Evolutionary conservation across 2,329 filamentous ascomycete genomes (phyloP).

Genomic region (Amylocarpus encephaloides): DNA sequence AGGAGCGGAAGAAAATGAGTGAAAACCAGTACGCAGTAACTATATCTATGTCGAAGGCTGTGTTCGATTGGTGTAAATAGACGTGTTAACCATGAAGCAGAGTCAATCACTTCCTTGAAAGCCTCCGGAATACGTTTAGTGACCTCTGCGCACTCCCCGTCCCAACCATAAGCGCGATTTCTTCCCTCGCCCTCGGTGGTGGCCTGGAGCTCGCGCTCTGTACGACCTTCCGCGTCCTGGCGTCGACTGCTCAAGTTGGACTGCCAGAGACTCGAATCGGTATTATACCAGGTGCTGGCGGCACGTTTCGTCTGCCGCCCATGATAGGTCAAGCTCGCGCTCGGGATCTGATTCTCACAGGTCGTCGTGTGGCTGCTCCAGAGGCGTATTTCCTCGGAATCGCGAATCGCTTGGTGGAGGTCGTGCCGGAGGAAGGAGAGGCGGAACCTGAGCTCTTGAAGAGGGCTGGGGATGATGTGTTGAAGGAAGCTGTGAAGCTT

Average conservation of each 20-base stretch:
- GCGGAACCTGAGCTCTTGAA: constrained; percentile 41
- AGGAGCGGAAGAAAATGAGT: constrained; percentile 74
- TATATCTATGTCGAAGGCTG: background rate
- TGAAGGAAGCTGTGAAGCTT: constrained; percentile 70
- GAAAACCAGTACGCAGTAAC: constrained; percentile 57
- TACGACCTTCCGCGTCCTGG: constrained; percentile 83
- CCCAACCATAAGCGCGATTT: constrained; percentile 84
- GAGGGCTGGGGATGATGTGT: constrained; percentile 58
- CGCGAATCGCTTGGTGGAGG: constrained; percentile 82
- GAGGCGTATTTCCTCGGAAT: constrained; percentile 91
- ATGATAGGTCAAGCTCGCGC: constrained; percentile 76
- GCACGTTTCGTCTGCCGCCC: constrained; percentile 78
- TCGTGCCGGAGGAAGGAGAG: constrained; percentile 49
- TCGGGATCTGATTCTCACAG: constrained; percentile 85
- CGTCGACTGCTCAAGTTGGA: constrained; percentile 69
- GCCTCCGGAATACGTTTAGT: constrained; percentile 70
- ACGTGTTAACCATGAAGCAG: constrained; percentile 39
- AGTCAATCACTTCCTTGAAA: constrained; percentile 69
- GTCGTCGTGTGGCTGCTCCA: constrained; percentile 71
- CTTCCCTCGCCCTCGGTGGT: constrained; percentile 81
- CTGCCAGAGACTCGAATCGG: constrained; percentile 88
- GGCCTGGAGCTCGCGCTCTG: constrained; percentile 88
- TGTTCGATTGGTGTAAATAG: background rate
- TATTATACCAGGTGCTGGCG: constrained; percentile 91
- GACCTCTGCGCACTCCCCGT: constrained; percentile 70